Evolutionary conservation across 805 yeast species (phyloP).

Genomic region (Isabelozyma gotoi): DNA sequence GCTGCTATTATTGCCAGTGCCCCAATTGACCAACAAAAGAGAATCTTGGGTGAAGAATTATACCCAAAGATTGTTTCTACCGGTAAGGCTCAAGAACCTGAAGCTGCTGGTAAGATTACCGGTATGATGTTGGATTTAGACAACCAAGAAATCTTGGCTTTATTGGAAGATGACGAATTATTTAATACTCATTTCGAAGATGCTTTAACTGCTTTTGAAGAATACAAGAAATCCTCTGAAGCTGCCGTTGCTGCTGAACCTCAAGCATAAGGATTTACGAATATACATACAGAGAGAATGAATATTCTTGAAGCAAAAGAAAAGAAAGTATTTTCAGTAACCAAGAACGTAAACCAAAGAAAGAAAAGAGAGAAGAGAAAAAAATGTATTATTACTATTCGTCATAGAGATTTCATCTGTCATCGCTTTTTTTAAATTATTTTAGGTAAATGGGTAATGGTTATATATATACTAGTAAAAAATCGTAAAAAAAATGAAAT

Average conservation of each 20-base stretch:
- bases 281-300: not conserved
- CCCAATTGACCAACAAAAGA: conserved; percentile 93
- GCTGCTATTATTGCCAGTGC: conserved; percentile 61
- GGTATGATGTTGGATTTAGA: conserved; percentile 98
- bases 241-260: conserved; percentile 18
- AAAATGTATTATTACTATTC: conserved; percentile 1
- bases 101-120: conserved; percentile 97
- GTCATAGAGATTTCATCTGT: not conserved
- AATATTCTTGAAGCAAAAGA: conserved; percentile 20
- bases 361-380: conserved; percentile 2
- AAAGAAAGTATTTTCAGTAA: conserved; percentile 22
- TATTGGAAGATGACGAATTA: conserved; percentile 86
- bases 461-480: conserved; percentile 15
- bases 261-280: conserved; percentile 17
- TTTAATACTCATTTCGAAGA: conserved; percentile 91
- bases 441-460: conserved; percentile 22
- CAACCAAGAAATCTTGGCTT: conserved; percentile 81
- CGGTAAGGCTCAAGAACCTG: conserved; percentile 85
- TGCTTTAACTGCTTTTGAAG: conserved; percentile 92
- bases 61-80: conserved; percentile 88
- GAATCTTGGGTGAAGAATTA: conserved; percentile 95
- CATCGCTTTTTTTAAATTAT: not conserved
- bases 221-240: conserved; percentile 66
- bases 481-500: conserved; percentile 17
- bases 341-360: conserved; percentile 19